Conservation (phyloP, 2,329 filamentous ascomycete species). For the Colletotrichum somersetense region DNA sequence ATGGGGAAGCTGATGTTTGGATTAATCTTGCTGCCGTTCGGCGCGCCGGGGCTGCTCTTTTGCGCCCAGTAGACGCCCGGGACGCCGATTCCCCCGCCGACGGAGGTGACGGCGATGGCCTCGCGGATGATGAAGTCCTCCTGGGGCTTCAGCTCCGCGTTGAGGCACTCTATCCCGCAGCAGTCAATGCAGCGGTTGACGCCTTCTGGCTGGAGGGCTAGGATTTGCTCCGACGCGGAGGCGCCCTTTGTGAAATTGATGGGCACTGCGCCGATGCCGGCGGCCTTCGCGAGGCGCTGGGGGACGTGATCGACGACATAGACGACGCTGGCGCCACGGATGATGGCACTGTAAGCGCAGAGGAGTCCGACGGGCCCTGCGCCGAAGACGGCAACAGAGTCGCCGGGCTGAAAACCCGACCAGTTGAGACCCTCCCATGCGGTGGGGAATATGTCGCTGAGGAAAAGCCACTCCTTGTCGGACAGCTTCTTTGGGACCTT, state of each 20-base stretch:
- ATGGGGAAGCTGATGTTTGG: constrained; percentile 42
- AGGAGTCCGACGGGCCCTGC: constrained; percentile 74
- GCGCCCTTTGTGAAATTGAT: constrained; percentile 44
- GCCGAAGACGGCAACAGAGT: constrained; percentile 73
- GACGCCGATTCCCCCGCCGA: constrained; percentile 45
- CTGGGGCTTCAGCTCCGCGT: constrained; percentile 42
- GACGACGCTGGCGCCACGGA: constrained; percentile 45
- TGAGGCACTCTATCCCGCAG: constrained; percentile 43
- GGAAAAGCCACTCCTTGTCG: constrained; percentile 69
- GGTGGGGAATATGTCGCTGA: constrained; percentile 60
- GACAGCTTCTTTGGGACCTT: constrained; percentile 72
- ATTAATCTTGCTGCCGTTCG: constrained; percentile 33
- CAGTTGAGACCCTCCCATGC: constrained; percentile 69
- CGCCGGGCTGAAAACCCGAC: constrained; percentile 70
- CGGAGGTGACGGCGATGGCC: constrained; percentile 40
- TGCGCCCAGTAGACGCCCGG: constrained; percentile 43
- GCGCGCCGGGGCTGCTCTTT: constrained; percentile 39
- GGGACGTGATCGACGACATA: constrained; percentile 45
- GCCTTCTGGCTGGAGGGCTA: constrained; percentile 39
- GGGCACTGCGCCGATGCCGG: constrained; percentile 44
- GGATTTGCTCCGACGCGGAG: constrained; percentile 43
- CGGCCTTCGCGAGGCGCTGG: constrained; percentile 43
- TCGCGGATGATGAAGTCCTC: constrained; percentile 43
- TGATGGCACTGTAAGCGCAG: constrained; percentile 48
- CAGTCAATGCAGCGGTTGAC: constrained; percentile 45